Conservation (phyloP, 768 basidiomycete species). For the Lactarius deliciosus region DNA sequence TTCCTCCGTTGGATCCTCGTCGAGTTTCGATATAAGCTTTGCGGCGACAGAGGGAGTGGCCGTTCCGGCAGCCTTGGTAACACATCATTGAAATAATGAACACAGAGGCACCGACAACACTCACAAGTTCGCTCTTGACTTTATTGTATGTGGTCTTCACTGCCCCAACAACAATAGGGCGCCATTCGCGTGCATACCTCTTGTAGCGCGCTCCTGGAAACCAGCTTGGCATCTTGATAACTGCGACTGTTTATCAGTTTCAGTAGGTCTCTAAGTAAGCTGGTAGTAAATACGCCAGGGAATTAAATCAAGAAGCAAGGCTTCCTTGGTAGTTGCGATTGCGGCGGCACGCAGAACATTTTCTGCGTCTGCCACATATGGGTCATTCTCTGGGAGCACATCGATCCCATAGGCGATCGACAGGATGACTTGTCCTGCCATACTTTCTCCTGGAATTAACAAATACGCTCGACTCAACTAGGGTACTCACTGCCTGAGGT, state of each 20-base stretch:
- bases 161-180: background rate
- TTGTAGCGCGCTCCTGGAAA: background rate
- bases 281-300: background rate
- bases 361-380: background rate
- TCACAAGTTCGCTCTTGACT: background rate
- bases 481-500: constrained; percentile 4
- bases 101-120: background rate
- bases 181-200: background rate
- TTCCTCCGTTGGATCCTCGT: background rate
- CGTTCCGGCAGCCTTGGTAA: background rate
- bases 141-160: background rate
- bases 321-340: background rate
- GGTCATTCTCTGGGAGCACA: background rate
- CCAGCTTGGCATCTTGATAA: background rate
- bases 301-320: background rate
- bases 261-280: background rate
- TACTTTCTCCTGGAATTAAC: background rate
- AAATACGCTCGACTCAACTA: background rate
- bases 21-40: background rate
- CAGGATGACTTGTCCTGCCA: background rate
- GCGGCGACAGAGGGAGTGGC: background rate
- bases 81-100: background rate
- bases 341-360: background rate
- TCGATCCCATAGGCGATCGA: background rate
- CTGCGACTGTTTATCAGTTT: background rate